Base-by-base conservation (phyloP, 306 rosid genomes). In the Canavalia ensiformis region DNA sequence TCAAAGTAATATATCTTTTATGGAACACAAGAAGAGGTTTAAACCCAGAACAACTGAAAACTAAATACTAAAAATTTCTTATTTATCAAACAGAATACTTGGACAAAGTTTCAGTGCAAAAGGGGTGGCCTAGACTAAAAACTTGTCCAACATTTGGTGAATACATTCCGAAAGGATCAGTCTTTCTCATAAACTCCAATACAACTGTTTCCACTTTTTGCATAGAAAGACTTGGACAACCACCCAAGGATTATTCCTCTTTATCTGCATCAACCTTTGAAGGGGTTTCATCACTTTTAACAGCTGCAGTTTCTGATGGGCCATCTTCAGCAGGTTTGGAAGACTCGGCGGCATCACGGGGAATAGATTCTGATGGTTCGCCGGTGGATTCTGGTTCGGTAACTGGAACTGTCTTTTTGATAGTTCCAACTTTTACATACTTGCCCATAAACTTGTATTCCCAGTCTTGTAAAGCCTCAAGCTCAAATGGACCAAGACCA, bases 371-470 rank as follows among this genome's bases (percentile, higher is more conserved):
- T 4, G 91, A 57, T 6, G 94, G 75, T 59, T 89, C 90, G 13
- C 90, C 82, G 0, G 69, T 65, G 64, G 90, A 37, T 67, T 88
- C 85, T 18, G 83, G 90, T 55, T 89, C 90, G 10, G 87, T 81
- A 42, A 52, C 94, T 6, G 90, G 80, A 55, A 77, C 82, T 0
- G 83, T 3, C 74, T 74, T 81, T 87, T 81, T 84, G 25, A 94
- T 28, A 3, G 97, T 87, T 80, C 98, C 98, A 41, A 92, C 98
- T 85, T 88, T 91, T 2, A 75, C 88, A 42, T 94, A 94, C 91
- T 94, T 94, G 86, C 94, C 86, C 92, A 90, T 90, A 77, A 94
- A 94, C 90, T 91, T 92, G 87, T 87, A 91, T 84, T 94, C 98
- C 98, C 98, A 94, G 52, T 94, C 98, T 88, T 92, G 98, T 82